A percentile compares a stretch with the other conserved stretches of the same genome.
These are phyloP conservation scores for Suillus hirtellus DNA, from an alignment of 768 basidiomycete species.

Conservation along the genomic window DNA sequence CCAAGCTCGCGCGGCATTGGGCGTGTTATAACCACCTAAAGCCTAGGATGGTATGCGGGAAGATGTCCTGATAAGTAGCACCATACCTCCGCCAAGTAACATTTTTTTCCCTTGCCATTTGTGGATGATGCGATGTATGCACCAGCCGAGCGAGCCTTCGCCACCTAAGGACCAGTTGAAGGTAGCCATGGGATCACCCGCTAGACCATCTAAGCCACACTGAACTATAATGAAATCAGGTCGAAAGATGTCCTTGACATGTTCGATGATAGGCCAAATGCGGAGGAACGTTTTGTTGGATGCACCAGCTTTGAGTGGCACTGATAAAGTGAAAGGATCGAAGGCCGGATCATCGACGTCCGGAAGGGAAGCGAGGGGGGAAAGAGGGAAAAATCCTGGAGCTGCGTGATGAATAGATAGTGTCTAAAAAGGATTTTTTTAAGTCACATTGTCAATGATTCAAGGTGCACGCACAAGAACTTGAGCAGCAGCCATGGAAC, in stretches of 20 bases:
- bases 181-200: conserved; percentile 76
- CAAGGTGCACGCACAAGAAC: conserved; percentile 41
- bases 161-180: conserved; percentile 70
- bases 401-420: conserved; percentile 84
- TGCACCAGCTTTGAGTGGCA: conserved; percentile 77
- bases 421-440: too few species aligned
- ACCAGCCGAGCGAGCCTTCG: conserved; percentile 72
- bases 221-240: conserved; percentile 85
- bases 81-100: conserved; percentile 74
- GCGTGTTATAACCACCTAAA: conserved; percentile 78
- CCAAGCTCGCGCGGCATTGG: conserved; percentile 89
- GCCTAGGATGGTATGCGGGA: conserved; percentile 16
- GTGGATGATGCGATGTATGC: conserved; percentile 48
- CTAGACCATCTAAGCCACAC: conserved; percentile 85
- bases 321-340: conserved; percentile 72
- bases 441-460: neutral
- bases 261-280: conserved; percentile 67
- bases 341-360: conserved; percentile 31
- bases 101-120: conserved; percentile 63
- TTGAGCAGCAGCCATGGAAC: conserved; percentile 39
- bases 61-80: conserved; percentile 3
- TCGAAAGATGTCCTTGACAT: conserved; percentile 55
- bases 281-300: conserved; percentile 59
- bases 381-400: conserved; percentile 81
- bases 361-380: conserved; percentile 51